Evolutionary conservation across 345 rosid species (phyloP).

Genomic region (Abelmoschus esculentus): DNA sequence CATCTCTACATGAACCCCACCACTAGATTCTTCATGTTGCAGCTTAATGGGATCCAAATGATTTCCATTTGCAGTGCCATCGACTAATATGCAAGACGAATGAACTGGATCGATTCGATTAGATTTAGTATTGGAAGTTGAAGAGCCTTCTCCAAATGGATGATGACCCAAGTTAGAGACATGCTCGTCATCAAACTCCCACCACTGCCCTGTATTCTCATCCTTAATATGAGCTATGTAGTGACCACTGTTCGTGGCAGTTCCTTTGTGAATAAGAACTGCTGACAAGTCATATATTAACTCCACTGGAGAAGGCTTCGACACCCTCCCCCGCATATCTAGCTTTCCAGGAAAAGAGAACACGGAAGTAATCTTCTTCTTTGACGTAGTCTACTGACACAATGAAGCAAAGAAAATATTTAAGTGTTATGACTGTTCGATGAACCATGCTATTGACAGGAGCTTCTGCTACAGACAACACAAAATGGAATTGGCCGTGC

Average conservation of each 20-base stretch:
- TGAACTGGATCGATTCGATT: constrained; percentile 19
- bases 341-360: constrained; percentile 80
- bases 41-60: constrained; percentile 26
- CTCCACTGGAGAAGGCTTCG: constrained; percentile 54
- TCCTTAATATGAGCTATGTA: constrained; percentile 96
- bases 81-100: constrained; percentile 19
- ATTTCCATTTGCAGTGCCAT: constrained; percentile 31
- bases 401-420: constrained; percentile 17
- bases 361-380: constrained; percentile 84
- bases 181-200: constrained; percentile 94
- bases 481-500: neutral
- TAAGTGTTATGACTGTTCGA: neutral
- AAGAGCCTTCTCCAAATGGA: constrained; percentile 75
- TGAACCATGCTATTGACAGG: constrained; percentile 8
- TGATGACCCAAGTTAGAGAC: constrained; percentile 75
- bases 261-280: constrained; percentile 93
- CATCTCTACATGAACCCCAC: constrained; percentile 33
- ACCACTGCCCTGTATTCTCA: constrained; percentile 84
- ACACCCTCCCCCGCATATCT: constrained; percentile 65
- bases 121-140: constrained; percentile 34
- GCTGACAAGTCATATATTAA: constrained; percentile 76
- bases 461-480: neutral
- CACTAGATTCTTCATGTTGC: constrained; percentile 38
- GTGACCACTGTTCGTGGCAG: constrained; percentile 48
- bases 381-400: constrained; percentile 84